Evolutionary conservation across 2,329 filamentous ascomycete species (phyloP).

Genomic region (Colletotrichum sp.): DNA sequence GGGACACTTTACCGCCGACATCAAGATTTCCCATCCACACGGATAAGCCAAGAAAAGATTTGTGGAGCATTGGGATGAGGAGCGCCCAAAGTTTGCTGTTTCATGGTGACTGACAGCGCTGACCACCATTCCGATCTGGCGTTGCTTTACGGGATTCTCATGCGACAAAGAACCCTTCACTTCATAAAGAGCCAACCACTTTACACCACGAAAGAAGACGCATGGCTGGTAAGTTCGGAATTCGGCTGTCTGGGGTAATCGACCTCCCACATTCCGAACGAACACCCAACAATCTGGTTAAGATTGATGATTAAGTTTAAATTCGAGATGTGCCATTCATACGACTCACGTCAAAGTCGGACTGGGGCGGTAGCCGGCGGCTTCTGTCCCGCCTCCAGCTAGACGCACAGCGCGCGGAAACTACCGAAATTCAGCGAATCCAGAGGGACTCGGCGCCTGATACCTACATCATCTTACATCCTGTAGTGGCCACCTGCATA

Average conservation of each 20-base stretch:
- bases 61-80: not conserved
- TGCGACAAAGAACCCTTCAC: not conserved
- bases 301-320: not conserved
- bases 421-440: not conserved
- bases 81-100: not conserved
- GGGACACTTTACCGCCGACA: not conserved
- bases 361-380: not conserved
- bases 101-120: not conserved
- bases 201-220: not conserved
- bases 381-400: not conserved
- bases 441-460: not conserved
- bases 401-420: not conserved
- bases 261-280: not conserved
- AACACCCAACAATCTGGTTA: not conserved
- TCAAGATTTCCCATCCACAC: not conserved
- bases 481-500: not conserved
- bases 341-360: not conserved
- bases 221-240: not conserved
- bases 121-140: not conserved
- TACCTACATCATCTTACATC: constrained; percentile 9
- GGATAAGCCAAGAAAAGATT: not conserved
- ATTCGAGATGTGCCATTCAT: not conserved
- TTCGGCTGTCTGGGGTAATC: not conserved
- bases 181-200: not conserved
- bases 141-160: not conserved